These are phyloP conservation scores for Metarhizium album DNA, from an alignment of 2,329 filamentous ascomycete species.

Conservation along the genomic window DNA sequence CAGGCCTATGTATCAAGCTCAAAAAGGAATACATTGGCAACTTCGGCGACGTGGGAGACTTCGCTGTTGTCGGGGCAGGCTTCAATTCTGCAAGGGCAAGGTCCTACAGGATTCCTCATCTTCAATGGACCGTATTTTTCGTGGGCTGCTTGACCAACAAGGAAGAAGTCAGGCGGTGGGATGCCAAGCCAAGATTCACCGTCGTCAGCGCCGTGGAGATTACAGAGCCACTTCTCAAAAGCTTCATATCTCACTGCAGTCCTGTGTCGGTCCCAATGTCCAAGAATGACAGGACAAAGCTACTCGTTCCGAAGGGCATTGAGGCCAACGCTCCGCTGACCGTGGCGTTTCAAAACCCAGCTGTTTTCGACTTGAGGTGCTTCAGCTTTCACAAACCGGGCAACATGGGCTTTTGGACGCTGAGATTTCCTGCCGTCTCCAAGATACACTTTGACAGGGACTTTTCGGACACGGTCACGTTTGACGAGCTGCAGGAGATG, in stretches of 20 bases:
- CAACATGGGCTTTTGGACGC: conserved; percentile 59
- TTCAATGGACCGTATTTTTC: conserved; percentile 72
- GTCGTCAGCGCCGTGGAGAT: conserved; percentile 55
- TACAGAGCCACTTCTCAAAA: conserved; percentile 37
- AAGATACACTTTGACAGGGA: conserved; percentile 71
- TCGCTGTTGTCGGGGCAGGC: conserved; percentile 66
- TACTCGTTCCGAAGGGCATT: conserved; percentile 36
- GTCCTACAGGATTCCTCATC: conserved; percentile 37
- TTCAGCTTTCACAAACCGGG: conserved; percentile 67
- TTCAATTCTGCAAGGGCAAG: conserved; percentile 56
- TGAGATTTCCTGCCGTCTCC: conserved; percentile 64
- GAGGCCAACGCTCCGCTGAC: conserved; percentile 32
- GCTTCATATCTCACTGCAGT: conserved; percentile 37
- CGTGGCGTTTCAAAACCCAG: conserved; percentile 54
- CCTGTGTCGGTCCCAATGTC: conserved; percentile 27
- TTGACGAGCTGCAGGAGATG: conserved; percentile 57
- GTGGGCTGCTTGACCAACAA: conserved; percentile 67
- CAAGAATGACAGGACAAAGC: conserved; percentile 29
- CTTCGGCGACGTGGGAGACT: conserved; percentile 74
- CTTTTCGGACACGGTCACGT: conserved; percentile 56
- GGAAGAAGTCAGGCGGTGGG: conserved; percentile 40
- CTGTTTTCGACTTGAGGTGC: conserved; percentile 71
- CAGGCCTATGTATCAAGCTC: conserved; percentile 61
- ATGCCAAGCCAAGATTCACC: conserved; percentile 48
- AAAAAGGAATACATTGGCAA: conserved; percentile 76